These are phyloP conservation scores for Yarrowia yakushimensis DNA, from an alignment of 805 yeast species.

Conservation along the genomic window DNA sequence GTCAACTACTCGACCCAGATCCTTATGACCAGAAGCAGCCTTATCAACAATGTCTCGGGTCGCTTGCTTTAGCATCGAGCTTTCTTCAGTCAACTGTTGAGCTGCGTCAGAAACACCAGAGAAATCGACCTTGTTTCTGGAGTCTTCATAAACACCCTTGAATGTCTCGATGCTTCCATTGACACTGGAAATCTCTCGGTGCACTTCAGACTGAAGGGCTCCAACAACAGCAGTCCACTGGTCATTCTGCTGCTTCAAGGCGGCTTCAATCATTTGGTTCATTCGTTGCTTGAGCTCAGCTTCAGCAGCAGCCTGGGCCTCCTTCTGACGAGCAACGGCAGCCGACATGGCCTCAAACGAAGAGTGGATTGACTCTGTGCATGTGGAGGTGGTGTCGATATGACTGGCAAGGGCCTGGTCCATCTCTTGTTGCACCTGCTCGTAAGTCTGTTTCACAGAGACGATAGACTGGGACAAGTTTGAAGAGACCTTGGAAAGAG, in stretches of 20 bases:
- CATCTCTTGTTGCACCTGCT: background rate
- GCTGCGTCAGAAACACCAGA: background rate
- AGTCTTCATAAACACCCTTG: background rate
- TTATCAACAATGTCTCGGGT: background rate
- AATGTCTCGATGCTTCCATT: background rate
- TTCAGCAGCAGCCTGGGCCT: background rate
- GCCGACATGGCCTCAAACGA: background rate
- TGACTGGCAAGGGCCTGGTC: background rate
- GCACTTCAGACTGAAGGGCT: background rate
- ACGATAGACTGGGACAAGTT: background rate
- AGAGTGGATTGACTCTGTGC: background rate
- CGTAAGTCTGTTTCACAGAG: background rate
- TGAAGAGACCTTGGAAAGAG: background rate
- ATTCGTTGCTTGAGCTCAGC: conserved; percentile 10
- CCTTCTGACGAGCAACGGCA: background rate
- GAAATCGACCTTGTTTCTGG: background rate
- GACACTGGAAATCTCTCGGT: background rate
- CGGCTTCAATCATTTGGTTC: conserved; percentile 1
- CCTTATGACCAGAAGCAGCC: background rate
- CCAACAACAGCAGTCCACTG: conserved; percentile 10
- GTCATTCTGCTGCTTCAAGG: background rate
- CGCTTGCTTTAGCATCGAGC: background rate
- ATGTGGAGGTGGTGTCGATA: background rate
- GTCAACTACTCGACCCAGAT: background rate
- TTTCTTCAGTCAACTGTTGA: background rate